phyloP scores from a whole-genome alignment of 805 yeast species.

The Geotrichum ghanense region DNA sequence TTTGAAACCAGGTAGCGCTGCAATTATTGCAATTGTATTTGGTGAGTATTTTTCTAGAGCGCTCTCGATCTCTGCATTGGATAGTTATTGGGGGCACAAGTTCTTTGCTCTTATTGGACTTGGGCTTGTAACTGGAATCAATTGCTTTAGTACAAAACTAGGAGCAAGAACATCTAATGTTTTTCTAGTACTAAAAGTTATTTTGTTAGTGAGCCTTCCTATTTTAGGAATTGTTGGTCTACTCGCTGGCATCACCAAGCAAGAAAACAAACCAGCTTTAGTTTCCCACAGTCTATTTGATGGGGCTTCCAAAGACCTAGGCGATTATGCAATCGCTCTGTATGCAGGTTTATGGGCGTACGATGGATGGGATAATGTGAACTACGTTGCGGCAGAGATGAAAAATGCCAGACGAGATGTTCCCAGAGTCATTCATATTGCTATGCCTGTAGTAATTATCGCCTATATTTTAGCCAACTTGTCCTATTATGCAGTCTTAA shows the following conservation, averaged over 20 bases:
- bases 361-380: conserved; percentile 35
- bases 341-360: conserved; percentile 34
- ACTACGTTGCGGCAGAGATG: conserved; percentile 32
- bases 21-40: conserved; percentile 30
- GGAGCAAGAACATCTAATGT: conserved; percentile 26
- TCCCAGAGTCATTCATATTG: conserved; percentile 28
- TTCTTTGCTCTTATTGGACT: conserved; percentile 23
- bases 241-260: conserved; percentile 10
- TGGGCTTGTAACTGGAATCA: conserved; percentile 17
- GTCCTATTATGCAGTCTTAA: conserved; percentile 56
- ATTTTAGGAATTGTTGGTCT: conserved; percentile 21
- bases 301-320: conserved; percentile 20
- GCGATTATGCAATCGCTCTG: conserved; percentile 27
- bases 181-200: conserved; percentile 26
- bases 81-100: conserved; percentile 22
- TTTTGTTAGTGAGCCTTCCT: conserved; percentile 21
- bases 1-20: conserved; percentile 31
- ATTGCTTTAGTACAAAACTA: conserved; percentile 20
- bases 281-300: conserved; percentile 17
- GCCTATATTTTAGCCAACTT: conserved; percentile 27
- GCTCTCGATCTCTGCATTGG: conserved; percentile 10
- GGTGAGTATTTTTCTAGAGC: conserved; percentile 28
- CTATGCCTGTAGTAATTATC: conserved; percentile 30
- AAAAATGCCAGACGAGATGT: conserved; percentile 25
- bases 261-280: not conserved